These are phyloP conservation scores for Daldinia sp. DNA, from an alignment of 2,329 filamentous ascomycete genomes.

Conservation along the genomic window DNA sequence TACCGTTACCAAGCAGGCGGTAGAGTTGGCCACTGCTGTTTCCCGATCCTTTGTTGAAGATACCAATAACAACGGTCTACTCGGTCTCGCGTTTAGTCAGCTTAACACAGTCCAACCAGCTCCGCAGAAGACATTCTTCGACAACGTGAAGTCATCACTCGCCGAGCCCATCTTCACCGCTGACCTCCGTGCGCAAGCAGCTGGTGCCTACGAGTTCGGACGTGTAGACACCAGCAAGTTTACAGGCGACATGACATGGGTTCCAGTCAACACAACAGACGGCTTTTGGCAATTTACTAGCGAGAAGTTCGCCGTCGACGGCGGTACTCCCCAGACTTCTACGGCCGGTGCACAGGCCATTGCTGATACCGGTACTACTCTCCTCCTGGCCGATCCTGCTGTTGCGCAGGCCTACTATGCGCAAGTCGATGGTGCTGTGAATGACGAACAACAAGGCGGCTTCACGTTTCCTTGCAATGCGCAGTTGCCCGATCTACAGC, in stretches of 20 bases:
- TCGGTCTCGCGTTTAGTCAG: constrained; percentile 48
- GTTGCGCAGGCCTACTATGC: constrained; percentile 61
- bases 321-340: constrained; percentile 46
- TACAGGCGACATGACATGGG: constrained; percentile 48
- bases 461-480: constrained; percentile 58
- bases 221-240: constrained; percentile 47
- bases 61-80: constrained; percentile 44
- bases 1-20: constrained; percentile 44
- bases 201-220: constrained; percentile 53
- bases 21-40: constrained; percentile 46
- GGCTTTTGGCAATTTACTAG: constrained; percentile 52
- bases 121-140: constrained; percentile 48
- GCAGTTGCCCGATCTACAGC: constrained; percentile 56
- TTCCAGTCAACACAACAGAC: constrained; percentile 44
- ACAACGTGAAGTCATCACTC: constrained; percentile 45
- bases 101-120: constrained; percentile 47
- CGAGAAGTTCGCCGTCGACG: constrained; percentile 45
- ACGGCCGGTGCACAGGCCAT: constrained; percentile 56
- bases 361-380: constrained; percentile 68
- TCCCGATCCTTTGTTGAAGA: constrained; percentile 46
- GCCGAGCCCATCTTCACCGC: constrained; percentile 48
- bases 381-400: constrained; percentile 65
- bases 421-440: constrained; percentile 53
- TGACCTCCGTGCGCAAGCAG: constrained; percentile 44
- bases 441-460: constrained; percentile 53